Evolutionary conservation across 2,329 filamentous ascomycete genomes (phyloP).

Genomic region (Fusarium nisikadoi): DNA sequence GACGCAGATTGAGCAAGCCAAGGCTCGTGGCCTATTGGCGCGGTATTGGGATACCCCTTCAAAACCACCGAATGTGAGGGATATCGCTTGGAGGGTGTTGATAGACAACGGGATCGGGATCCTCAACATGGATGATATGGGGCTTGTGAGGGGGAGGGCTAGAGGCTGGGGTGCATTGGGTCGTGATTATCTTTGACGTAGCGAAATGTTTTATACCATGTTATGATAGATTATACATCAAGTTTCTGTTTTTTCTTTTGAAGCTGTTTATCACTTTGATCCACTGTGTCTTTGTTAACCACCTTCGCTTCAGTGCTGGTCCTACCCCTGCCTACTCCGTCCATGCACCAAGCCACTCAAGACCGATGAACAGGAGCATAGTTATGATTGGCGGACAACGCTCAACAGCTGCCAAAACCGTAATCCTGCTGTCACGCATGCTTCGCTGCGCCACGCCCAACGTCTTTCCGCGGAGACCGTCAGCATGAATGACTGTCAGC

Average conservation of each 20-base stretch:
- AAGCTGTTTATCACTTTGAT: not conserved
- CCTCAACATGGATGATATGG: slow-evolving; percentile 21
- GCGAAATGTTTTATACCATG: not conserved
- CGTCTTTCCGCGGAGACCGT: not conserved
- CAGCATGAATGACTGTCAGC: not conserved
- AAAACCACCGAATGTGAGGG: slow-evolving; percentile 14
- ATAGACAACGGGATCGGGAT: slow-evolving; percentile 5
- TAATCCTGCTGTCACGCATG: not conserved
- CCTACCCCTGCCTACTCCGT: not conserved
- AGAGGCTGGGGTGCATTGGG: slow-evolving; percentile 13
- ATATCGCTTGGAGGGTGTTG: slow-evolving; percentile 13
- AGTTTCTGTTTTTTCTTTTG: not conserved
- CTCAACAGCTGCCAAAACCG: not conserved
- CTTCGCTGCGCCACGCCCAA: not conserved
- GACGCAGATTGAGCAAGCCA: slow-evolving; percentile 13
- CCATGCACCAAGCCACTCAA: fast-evolving
- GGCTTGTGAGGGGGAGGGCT: slow-evolving; percentile 13
- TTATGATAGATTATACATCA: not conserved
- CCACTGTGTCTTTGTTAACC: fast-evolving
- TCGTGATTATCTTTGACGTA: not conserved
- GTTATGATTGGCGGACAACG: not conserved
- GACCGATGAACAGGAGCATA: not conserved
- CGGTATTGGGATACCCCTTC: slow-evolving; percentile 14
- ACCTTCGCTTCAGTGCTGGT: not conserved
- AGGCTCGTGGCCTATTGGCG: slow-evolving; percentile 8